Conservation (phyloP, 108 stramenopile genomes). For the Cyclotella sp. region DNA sequence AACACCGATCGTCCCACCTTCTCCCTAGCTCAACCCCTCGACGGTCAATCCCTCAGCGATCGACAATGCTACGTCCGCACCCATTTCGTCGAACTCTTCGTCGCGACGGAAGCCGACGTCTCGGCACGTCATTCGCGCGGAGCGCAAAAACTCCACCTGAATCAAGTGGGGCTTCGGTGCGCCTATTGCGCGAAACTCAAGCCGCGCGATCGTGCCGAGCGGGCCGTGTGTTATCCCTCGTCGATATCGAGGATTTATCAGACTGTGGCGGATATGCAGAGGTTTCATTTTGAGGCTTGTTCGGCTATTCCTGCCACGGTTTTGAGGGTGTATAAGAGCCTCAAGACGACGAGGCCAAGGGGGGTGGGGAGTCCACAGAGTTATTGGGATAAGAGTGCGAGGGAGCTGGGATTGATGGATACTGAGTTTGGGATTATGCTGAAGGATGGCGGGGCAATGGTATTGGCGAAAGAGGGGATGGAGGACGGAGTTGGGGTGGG, state of each 20-base stretch:
- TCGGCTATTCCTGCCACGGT: constrained; percentile 74
- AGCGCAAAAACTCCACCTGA: constrained; percentile 77
- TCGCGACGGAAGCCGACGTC: constrained; percentile 77
- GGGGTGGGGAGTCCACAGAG: constrained; percentile 87
- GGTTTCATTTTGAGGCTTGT: constrained; percentile 90
- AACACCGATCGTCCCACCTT: constrained; percentile 55
- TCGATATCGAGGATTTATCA: constrained; percentile 80
- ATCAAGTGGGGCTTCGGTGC: constrained; percentile 89
- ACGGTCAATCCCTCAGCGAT: constrained; percentile 79
- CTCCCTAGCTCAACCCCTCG: constrained; percentile 72
- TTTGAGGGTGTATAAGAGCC: constrained; percentile 69
- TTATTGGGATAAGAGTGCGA: constrained; percentile 88
- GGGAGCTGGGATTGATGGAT: constrained; percentile 79
- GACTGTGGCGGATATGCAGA: constrained; percentile 87
- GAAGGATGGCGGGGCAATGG: constrained; percentile 29
- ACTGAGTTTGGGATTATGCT: constrained; percentile 78
- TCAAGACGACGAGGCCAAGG: constrained; percentile 88
- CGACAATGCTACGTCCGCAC: constrained; percentile 89
- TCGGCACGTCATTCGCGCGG: constrained; percentile 85
- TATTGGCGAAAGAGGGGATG: background rate
- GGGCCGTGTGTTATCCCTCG: constrained; percentile 84
- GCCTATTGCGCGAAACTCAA: constrained; percentile 83
- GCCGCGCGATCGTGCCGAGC: constrained; percentile 82
- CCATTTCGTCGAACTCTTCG: constrained; percentile 86
- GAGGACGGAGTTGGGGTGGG: background rate